Base-by-base conservation (phyloP, 129 eudicot genomes). In the Helichrysum umbraculigerum region DNA sequence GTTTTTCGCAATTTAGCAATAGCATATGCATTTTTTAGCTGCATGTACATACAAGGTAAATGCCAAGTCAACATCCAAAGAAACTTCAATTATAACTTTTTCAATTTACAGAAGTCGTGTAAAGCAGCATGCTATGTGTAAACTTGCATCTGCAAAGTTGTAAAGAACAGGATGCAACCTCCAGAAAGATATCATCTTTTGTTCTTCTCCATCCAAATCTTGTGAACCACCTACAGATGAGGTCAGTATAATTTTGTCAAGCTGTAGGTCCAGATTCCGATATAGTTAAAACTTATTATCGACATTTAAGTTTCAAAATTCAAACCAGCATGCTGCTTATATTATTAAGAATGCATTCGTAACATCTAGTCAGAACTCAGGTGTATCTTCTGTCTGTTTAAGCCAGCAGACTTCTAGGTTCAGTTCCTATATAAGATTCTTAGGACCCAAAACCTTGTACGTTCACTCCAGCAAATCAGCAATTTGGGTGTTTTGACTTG, bases 11-110 rank as follows among this genome's bases (percentile, higher is more conserved):
- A 74, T 81, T 93, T 90, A 62, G 85, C 76, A 74, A 93, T 86
- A 39, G 98, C 98, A 66, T 93, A 88, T 19, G 97, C 97, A 88
- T 82, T 88, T 87, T 87, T 93, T 42, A 93, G 85, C 98, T 93
- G 92, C 81, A 73, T 51, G 70, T 47, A 68, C 76, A 64, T 39
- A 76, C 74, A 82, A 59, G 28, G 25, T 32, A 61, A 76, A 78
- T 68, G 62, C 70, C 74, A 79, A 62, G 57, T 22, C 58, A 71
- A 16, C 64, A 52, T 60, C 33, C 70, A 32, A 17, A 51, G 50
- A 39, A 11, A 61, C 11, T 4, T 9, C 4, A 19, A 61, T 21
- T 22, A 6, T 2, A 61, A 61, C 17, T n/a, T n/a, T 61, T 61
- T 6, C 66, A 61, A 12, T 25, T 22, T 61, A 21, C 15, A 21